Base-by-base conservation (phyloP, 2,329 filamentous ascomycete species). In the Biscogniauxia marginata region DNA sequence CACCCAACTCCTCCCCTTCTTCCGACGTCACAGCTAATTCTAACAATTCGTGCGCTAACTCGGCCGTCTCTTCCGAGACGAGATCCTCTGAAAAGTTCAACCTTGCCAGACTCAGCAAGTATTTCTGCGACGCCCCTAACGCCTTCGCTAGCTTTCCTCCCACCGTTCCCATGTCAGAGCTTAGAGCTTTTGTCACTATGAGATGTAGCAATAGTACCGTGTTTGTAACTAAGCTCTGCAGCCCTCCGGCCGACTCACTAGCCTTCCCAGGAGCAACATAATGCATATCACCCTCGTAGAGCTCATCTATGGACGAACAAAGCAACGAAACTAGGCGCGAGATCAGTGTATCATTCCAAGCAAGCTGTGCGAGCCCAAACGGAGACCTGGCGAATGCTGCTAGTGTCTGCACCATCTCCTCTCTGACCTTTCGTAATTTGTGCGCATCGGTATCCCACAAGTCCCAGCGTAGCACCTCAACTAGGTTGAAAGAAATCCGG, bases 1-100 rank as follows among this genome's bases (percentile, higher is more conserved):
- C 68, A 5, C 71, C 68, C 13, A 77, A 59, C 16, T 71, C 74
- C 54, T 80, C 76, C 1, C 80, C 80, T 54, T 84, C 80, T 44
- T 96, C 90, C 0, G 91, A 88, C 52, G 90, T 95, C 20, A 96
- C 84, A 2, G 86, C 84, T 58, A 91, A 79, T 70, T 96, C 91
- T 43, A 98, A 73, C 60, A 99, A 77, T 67, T 89, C 85, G 64
- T 93, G 87, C 3, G 95, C 93, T 72, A 88, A 86, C 61, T 93
- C 90, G 1, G 88, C 84, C 1, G 91, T 90, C 61, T 91, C 90
- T 72, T 97, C 92, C 23, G 96, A 79, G 9, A 95, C 82, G 7
- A 90, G 73, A 24, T 91, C 88, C 50, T 86, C 84, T 5, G 85
- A 87, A 70, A 96, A 97, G 0, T 90, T 91, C n/a, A 98, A 75